Evolutionary conservation across 257 asterid genomes (phyloP).

Genomic region (Agastache rugosa): DNA sequence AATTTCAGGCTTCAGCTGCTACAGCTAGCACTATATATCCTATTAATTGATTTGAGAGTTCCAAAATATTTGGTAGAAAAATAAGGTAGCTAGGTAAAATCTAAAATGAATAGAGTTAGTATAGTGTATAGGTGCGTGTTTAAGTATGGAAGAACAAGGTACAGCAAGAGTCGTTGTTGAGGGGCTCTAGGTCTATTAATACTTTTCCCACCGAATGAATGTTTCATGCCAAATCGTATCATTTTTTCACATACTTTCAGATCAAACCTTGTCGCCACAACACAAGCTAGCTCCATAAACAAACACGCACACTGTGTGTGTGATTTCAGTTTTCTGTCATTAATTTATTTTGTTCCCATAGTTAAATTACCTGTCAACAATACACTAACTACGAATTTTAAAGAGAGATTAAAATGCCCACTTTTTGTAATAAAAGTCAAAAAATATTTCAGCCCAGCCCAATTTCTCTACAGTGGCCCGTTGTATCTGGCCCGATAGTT

Average conservation of each 20-base stretch:
- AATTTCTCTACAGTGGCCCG: too few relatives aligned
- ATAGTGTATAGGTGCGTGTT: neutral
- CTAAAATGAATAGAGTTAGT: neutral
- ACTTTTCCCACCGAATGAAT: too few relatives aligned
- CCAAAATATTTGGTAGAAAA: neutral
- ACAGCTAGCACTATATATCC: neutral
- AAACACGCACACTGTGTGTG: too few relatives aligned
- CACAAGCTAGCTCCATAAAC: too few relatives aligned
- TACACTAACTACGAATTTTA: too few relatives aligned
- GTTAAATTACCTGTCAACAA: too few relatives aligned
- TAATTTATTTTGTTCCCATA: too few relatives aligned
- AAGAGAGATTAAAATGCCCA: too few relatives aligned
- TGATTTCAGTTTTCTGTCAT: too few relatives aligned
- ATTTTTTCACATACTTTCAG: neutral
- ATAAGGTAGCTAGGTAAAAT: neutral
- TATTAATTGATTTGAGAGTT: neutral
- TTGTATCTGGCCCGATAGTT: too few relatives aligned
- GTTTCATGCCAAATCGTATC: neutral
- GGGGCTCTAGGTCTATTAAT: neutral
- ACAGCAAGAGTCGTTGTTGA: conserved; percentile 3
- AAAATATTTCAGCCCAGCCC: too few relatives aligned
- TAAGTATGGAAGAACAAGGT: neutral
- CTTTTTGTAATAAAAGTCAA: too few relatives aligned
- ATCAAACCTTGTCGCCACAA: neutral
- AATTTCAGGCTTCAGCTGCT: neutral